Conservation (phyloP, 345 rosid genomes). For the Garcia nutans region DNA sequence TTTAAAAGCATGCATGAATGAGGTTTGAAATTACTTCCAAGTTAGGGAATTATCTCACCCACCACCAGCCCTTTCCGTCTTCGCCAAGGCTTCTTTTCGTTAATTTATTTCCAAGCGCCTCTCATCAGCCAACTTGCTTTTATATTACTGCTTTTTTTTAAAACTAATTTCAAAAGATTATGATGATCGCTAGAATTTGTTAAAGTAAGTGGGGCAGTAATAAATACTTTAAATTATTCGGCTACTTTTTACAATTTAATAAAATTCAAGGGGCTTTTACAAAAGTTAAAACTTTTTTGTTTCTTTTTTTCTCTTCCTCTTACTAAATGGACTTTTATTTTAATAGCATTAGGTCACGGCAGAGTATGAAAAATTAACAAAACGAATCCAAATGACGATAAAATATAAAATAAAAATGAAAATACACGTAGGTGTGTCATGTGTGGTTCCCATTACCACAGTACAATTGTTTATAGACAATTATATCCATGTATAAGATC, state of each 20-base stretch:
- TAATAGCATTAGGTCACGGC: no score
- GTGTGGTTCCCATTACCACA: not conserved
- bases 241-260: not conserved
- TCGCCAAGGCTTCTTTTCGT: not conserved
- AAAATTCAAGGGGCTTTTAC: not conserved
- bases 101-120: not conserved
- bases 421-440: no score
- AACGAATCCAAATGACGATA: not conserved
- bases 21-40: conserved; percentile 9
- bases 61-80: not conserved
- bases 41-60: conserved; percentile 6
- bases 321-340: no score
- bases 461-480: not conserved
- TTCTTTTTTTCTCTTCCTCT: not conserved
- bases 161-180: no score
- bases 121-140: not conserved
- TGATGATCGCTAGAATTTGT: not conserved
- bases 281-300: not conserved
- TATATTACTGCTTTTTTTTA: no score
- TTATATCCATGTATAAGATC: not conserved
- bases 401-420: not conserved
- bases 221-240: not conserved
- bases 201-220: not conserved
- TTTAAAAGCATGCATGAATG: not conserved
- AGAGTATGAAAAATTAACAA: no score